Base-by-base conservation (phyloP, 2,329 filamentous ascomycete species). In the Epichloe brachyelytri region DNA sequence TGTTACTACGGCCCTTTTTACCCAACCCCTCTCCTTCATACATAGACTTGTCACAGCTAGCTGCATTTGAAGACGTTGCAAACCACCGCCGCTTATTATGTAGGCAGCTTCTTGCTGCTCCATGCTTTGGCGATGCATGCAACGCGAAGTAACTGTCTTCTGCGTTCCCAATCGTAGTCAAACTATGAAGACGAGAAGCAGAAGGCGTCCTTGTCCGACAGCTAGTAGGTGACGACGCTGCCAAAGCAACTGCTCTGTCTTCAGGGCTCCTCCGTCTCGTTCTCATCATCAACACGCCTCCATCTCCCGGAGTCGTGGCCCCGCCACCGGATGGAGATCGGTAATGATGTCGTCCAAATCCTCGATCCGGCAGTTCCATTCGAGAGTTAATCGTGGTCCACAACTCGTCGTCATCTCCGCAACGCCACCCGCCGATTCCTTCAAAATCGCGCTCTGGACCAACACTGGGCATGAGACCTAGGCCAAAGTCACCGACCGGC, bases 371-470 rank as follows among this genome's bases (percentile, higher is more conserved):
- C 14, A 77, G 60, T 54, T 77, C 73, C 7, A 77, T 65, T 11
- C 74, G 65, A 1, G 74, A 75, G 56, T 77, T 77, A 54, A 78
- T 75, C 43, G 70, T 72, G 17, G 71, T 72, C 75, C 76, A 78
- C 34, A 69, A 57, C 39, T 73, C 66, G 30, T 77, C 72, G 50
- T 74, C 69, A 36, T 61, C 59, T 12, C 65, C 62, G 15, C 79
- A 55, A 46, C 77, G 67, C 77, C 78, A 82, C 3, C 78, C 78
- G 17, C 78, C 78, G 2, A 82, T 63, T 7, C 78, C 78, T 56
- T 82, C 78, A 55, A 75, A 82, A 58, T 82, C 78, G 33, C 78
- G 67, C 49, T 75, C 72, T 3, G 75, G 64, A 0, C 76, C 76
- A 36, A 76, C 62, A 53, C 71, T 75, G 7, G 74, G 70, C 14